These are phyloP conservation scores for Hygrophila difformis DNA, from an alignment of 257 asterid genomes.

Conservation along the genomic window DNA sequence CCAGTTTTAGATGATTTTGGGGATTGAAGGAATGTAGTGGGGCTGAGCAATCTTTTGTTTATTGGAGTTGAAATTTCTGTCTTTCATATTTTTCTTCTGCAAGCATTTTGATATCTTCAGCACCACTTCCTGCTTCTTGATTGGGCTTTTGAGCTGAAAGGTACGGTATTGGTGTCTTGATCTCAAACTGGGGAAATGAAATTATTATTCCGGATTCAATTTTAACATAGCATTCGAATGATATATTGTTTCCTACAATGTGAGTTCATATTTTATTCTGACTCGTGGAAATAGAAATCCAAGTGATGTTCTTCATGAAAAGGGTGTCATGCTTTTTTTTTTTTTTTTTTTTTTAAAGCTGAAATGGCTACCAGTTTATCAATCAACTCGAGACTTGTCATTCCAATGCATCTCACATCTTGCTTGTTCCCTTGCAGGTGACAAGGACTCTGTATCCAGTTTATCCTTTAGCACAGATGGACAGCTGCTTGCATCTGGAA, in stretches of 20 bases:
- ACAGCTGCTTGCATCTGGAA: slow-evolving; percentile 79
- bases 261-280: slow-evolving; percentile 2
- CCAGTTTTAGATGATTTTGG: too few relatives aligned
- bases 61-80: too few relatives aligned
- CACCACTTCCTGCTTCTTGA: too few relatives aligned
- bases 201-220: background rate
- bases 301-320: slow-evolving; percentile 1
- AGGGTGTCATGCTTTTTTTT: background rate
- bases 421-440: slow-evolving; percentile 49
- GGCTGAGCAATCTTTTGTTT: too few relatives aligned
- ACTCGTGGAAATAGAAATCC: slow-evolving; percentile 1
- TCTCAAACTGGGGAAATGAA: background rate
- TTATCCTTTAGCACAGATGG: slow-evolving; percentile 85
- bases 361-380: slow-evolving; percentile 3
- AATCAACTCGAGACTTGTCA: background rate
- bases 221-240: background rate
- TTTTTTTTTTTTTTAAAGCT: background rate
- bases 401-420: slow-evolving; percentile 8
- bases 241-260: slow-evolving; percentile 1
- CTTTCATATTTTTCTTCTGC: too few relatives aligned
- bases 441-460: slow-evolving; percentile 65
- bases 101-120: too few relatives aligned
- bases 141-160: slow-evolving; percentile 73
- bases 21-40: too few relatives aligned
- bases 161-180: slow-evolving; percentile 24